Conservation (phyloP, 495 filamentous ascomycete species). For the Staphylotrichum longicolle region DNA sequence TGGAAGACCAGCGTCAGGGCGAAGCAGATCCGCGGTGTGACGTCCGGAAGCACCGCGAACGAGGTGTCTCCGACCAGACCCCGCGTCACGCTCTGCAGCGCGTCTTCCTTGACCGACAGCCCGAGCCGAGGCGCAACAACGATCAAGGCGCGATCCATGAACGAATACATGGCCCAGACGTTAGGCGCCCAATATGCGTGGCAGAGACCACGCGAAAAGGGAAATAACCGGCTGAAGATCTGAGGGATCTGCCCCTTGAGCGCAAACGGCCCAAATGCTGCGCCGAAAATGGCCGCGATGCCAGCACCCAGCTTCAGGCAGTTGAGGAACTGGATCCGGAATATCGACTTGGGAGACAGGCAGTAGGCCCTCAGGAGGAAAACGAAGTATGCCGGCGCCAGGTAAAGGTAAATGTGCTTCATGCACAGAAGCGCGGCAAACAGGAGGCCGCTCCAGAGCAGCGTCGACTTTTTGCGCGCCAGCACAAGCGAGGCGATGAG, state of each 20-base stretch:
- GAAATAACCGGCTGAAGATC: conserved; percentile 79
- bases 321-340: conserved; percentile 74
- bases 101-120: conserved; percentile 65
- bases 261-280: conserved; percentile 89
- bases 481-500: conserved; percentile 80
- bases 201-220: conserved; percentile 88
- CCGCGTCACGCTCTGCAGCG: conserved; percentile 83
- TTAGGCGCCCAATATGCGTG: conserved; percentile 99
- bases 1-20: conserved; percentile 80
- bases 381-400: conserved; percentile 94
- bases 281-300: conserved; percentile 67
- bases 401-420: conserved; percentile 98
- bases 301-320: conserved; percentile 74
- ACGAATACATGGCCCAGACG: conserved; percentile 95
- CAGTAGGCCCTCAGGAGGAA: conserved; percentile 84
- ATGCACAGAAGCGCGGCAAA: conserved; percentile 87
- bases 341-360: conserved; percentile 71
- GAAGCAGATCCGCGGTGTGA: conserved; percentile 78
- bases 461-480: conserved; percentile 70
- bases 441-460: conserved; percentile 72
- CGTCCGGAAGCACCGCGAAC: conserved; percentile 87
- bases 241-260: conserved; percentile 86
- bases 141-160: conserved; percentile 79
- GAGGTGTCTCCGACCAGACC: conserved; percentile 93
- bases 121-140: conserved; percentile 77